Percentiles rank a stretch among this genome's conserved stretches.
phyloP scores from a whole-genome alignment of 176 grass and related monocot genomes.

The Oryza coarctata region DNA sequence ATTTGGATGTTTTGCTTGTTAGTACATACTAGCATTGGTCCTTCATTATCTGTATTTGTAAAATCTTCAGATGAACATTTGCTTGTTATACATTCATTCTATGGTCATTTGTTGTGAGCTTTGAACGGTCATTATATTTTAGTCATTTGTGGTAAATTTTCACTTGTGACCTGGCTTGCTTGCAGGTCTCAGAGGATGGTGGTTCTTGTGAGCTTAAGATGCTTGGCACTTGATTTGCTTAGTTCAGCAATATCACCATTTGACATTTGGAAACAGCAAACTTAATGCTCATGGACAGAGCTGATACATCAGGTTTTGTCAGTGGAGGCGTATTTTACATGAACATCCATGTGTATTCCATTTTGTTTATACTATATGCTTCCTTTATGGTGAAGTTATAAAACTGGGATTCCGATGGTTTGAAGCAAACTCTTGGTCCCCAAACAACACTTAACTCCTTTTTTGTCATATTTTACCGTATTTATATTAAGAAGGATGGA shows the following conservation, averaged over 20 bases:
- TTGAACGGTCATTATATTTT: background rate
- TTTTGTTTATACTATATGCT: constrained; percentile 66
- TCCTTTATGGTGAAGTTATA: constrained; percentile 49
- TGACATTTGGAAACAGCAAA: constrained; percentile 21
- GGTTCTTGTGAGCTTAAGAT: constrained; percentile 7
- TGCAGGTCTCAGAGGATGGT: constrained; percentile 39
- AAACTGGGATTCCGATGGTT: constrained; percentile 40
- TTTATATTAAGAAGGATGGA: constrained; percentile 60
- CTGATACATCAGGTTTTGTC: constrained; percentile 93
- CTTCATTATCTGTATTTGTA: background rate
- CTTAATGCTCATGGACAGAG: constrained; percentile 67
- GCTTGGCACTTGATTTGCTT: constrained; percentile 13
- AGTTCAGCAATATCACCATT: constrained; percentile 5
- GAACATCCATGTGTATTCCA: constrained; percentile 69
- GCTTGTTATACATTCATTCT: background rate
- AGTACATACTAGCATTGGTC: background rate
- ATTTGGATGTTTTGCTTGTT: background rate
- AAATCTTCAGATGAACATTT: background rate
- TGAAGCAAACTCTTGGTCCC: constrained; percentile 27
- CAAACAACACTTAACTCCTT: background rate
- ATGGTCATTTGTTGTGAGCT: background rate
- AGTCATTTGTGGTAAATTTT: background rate
- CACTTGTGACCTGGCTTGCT: background rate
- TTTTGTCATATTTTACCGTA: constrained; percentile 26
- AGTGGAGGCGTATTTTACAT: constrained; percentile 54